Percentiles rank a stretch among this genome's conserved stretches.
phyloP scores from a whole-genome alignment of 2,329 filamentous ascomycete genomes.

The Colletotrichum trifolii region DNA sequence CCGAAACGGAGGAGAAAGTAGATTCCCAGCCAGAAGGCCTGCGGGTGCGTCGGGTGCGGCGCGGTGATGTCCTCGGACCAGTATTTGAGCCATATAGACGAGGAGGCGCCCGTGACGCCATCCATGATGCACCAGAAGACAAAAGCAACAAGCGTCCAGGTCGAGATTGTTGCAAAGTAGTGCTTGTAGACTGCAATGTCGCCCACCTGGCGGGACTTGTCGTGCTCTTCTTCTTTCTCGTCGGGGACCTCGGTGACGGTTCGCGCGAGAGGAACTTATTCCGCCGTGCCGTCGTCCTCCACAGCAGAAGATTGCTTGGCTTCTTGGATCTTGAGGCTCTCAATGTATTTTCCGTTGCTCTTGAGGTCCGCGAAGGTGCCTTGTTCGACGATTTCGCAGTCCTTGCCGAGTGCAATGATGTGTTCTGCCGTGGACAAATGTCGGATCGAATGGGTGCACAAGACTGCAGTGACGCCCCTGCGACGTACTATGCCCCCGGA shows the following conservation, averaged over 20 bases:
- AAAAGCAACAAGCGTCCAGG: slow-evolving; percentile 36
- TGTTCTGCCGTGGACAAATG: slow-evolving; percentile 55
- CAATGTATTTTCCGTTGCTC: slow-evolving; percentile 50
- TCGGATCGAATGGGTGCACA: slow-evolving; percentile 53
- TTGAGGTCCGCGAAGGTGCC: slow-evolving; percentile 51
- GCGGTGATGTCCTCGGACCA: slow-evolving; percentile 49
- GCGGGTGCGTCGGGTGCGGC: slow-evolving; percentile 24
- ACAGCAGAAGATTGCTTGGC: slow-evolving; percentile 30
- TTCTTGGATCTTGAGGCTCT: slow-evolving; percentile 49
- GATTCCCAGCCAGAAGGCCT: slow-evolving; percentile 46
- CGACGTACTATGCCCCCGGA: slow-evolving; percentile 41
- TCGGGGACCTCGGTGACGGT: background rate
- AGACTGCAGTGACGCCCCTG: slow-evolving; percentile 42
- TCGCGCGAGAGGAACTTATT: background rate
- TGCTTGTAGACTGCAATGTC: slow-evolving; percentile 49
- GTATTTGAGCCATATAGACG: slow-evolving; percentile 54
- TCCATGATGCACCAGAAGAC: slow-evolving; percentile 38
- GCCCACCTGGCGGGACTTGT: slow-evolving; percentile 42
- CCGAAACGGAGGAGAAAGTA: slow-evolving; percentile 41
- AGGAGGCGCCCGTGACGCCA: slow-evolving; percentile 44
- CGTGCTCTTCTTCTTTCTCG: background rate
- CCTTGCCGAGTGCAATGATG: slow-evolving; percentile 54
- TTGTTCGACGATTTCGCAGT: slow-evolving; percentile 55
- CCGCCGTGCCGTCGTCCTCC: background rate
- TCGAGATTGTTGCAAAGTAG: slow-evolving; percentile 46